A percentile compares a stretch with the other conserved stretches of the same genome.
These are phyloP conservation scores for Anethum foeniculum DNA, from an alignment of 140 eudicot species.

Conservation along the genomic window DNA sequence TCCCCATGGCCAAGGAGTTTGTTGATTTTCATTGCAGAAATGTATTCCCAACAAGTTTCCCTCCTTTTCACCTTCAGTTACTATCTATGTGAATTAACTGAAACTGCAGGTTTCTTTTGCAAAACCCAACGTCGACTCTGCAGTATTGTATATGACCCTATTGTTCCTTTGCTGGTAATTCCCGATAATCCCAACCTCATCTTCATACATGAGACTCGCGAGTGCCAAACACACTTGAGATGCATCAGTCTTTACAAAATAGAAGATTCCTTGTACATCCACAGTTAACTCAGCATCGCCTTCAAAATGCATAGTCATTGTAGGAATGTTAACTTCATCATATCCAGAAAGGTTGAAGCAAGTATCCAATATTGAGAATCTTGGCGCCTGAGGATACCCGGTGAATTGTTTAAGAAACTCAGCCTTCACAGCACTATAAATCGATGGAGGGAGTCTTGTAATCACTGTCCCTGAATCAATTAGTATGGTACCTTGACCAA, in stretches of 20 bases:
- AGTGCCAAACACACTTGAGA: slow-evolving; percentile 91
- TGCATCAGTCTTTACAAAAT: slow-evolving; percentile 64
- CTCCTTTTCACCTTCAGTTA: background rate
- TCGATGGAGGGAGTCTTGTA: slow-evolving; percentile 67
- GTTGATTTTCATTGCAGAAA: slow-evolving; percentile 9
- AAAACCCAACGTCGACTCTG: slow-evolving; percentile 55
- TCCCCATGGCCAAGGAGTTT: background rate
- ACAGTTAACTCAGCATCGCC: slow-evolving; percentile 40
- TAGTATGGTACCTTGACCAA: slow-evolving; percentile 46
- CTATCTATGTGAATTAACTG: slow-evolving; percentile 9
- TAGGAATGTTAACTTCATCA: slow-evolving; percentile 67
- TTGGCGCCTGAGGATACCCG: slow-evolving; percentile 65
- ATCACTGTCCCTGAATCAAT: slow-evolving; percentile 93
- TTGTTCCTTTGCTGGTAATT: slow-evolving; percentile 84
- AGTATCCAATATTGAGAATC: slow-evolving; percentile 81
- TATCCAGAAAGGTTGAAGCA: slow-evolving; percentile 69
- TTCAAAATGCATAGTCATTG: slow-evolving; percentile 44
- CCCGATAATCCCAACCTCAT: slow-evolving; percentile 73
- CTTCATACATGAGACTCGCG: slow-evolving; percentile 61
- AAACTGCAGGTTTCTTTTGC: slow-evolving; percentile 74
- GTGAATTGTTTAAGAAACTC: slow-evolving; percentile 76
- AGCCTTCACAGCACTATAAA: slow-evolving; percentile 46
- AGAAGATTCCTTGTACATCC: slow-evolving; percentile 70
- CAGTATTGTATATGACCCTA: slow-evolving; percentile 71
- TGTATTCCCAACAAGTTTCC: slow-evolving; percentile 27